Base-by-base conservation (phyloP, 2,329 filamentous ascomycete genomes). In the Lecanoromycetidae sp. region DNA sequence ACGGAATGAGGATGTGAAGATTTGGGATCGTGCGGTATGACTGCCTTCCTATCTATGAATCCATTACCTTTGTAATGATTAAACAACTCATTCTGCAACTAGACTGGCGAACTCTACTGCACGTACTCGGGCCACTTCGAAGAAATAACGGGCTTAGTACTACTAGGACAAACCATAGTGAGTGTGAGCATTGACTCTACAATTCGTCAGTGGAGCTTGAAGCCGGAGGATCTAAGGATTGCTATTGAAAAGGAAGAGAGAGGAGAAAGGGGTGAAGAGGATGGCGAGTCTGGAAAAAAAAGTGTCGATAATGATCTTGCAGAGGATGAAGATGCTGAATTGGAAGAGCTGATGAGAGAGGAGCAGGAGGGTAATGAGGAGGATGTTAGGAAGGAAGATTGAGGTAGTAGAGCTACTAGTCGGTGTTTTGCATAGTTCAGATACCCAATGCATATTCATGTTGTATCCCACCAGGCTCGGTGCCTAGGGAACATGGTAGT, bases 121-220 rank as follows among this genome's bases (percentile, higher is more conserved):
- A 75, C 75, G 6, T 80, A 90, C 51, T 74, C 77, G 30, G 91
- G 91, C 0, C 91, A 98, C 66, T 96, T 79, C 60, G 87, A 98
- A 59, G 91, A 96, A 63, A 82, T 98, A 12, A 95, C 87, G 1
- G 86, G 82, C 29, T 65, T 96, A 35, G 70, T 82, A 1, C 61
- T 93, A 41, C 61, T 87, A 17, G 66, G 63, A 2, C 63, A 63
- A 36, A 65, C 61, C 3, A 68, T 94, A 9, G 78, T 85, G 53
- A 95, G 87, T 61, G 84, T 91, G 46, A 80, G 85, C 54, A 93
- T 96, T 56, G 91, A 98, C 65, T 83, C 80, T 2, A 96, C 91
- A 0, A 72, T 96, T 32, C 77, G 91, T 57, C 78, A 74, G 46
- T 98, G 91, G 91, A 79, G 81, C 10, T 66, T 96, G 44, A 73